Evolutionary conservation across 148 eudicot species (phyloP).

Genomic region (Cornus florida): DNA sequence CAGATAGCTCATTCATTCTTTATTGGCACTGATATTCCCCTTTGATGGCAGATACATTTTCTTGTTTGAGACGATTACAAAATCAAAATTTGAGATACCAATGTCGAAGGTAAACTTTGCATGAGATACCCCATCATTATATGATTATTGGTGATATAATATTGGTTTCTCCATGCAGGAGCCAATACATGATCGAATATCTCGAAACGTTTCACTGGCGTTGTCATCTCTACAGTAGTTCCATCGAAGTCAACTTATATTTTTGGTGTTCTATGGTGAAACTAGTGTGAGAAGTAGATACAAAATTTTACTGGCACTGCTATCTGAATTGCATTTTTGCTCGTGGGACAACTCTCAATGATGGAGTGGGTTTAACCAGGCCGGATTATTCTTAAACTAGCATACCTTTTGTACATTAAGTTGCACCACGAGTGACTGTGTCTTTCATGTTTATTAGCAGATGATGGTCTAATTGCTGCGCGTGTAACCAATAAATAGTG

Average conservation of each 20-base stretch:
- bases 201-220: conserved; percentile 68
- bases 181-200: conserved; percentile 79
- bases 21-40: background rate
- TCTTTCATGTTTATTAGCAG: too few species aligned
- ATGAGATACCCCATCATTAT: background rate
- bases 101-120: conserved; percentile 40
- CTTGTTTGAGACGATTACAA: conserved; percentile 85
- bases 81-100: conserved; percentile 69
- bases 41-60: conserved; percentile 67
- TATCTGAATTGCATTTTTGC: background rate
- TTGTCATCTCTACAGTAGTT: conserved; percentile 44
- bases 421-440: too few species aligned
- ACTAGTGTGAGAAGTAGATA: background rate
- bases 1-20: background rate
- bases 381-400: background rate
- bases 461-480: too few species aligned
- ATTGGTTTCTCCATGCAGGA: conserved; percentile 44
- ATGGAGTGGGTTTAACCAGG: background rate
- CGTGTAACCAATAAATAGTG: too few species aligned
- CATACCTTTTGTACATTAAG: too few species aligned
- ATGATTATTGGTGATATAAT: background rate
- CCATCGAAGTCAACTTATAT: background rate
- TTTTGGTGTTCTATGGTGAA: background rate
- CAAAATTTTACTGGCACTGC: background rate
- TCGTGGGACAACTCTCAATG: too few species aligned